Conservation (phyloP, 345 rosid species). For the Heritiera fomes region DNA sequence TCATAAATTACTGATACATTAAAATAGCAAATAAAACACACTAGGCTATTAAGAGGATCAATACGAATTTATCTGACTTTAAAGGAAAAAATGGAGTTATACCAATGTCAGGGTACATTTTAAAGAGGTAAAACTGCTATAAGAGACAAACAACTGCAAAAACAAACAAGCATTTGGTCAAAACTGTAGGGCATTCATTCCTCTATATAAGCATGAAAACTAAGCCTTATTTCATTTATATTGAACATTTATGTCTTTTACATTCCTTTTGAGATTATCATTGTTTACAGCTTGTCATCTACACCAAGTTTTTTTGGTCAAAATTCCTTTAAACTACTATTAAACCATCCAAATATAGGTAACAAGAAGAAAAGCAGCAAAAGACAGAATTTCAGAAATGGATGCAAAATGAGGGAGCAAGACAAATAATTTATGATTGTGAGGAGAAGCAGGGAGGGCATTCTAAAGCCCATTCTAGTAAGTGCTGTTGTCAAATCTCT, state of each 20-base stretch:
- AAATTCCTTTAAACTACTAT: background rate
- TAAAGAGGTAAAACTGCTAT: background rate
- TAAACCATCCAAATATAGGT: background rate
- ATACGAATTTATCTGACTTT: background rate
- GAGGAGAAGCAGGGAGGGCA: background rate
- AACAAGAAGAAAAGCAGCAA: conserved; percentile 1
- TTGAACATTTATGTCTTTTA: background rate
- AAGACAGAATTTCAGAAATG: background rate
- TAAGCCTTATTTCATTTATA: background rate
- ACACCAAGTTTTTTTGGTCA: background rate
- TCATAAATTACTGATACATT: background rate
- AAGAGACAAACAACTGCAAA: background rate
- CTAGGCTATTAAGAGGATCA: background rate
- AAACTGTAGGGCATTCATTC: background rate
- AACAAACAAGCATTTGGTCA: background rate
- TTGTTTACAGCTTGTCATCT: background rate
- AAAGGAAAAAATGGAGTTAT: background rate
- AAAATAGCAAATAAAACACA: background rate
- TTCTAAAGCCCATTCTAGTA: background rate
- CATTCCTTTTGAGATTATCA: background rate
- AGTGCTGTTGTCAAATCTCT: background rate
- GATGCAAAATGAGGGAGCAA: conserved; percentile 13
- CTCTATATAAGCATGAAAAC: background rate
- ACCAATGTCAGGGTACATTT: background rate
- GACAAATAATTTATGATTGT: background rate